Conservation (phyloP, 805 yeast genomes). For the Nematodospora valgi region DNA sequence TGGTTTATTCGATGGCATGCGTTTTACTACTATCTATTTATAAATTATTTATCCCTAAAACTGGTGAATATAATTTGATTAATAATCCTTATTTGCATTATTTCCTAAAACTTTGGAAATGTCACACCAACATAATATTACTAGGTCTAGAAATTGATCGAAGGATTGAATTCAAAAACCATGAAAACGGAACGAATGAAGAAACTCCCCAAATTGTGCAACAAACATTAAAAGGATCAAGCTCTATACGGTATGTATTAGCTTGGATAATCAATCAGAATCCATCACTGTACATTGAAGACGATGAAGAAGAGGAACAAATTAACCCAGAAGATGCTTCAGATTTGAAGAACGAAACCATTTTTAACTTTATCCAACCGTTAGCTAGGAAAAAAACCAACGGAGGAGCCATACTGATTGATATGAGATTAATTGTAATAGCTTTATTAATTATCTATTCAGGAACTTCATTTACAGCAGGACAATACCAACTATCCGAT, state of each 20-base stretch:
- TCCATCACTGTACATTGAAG: constrained; percentile 16
- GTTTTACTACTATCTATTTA: constrained; percentile 29
- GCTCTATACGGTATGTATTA: constrained; percentile 58
- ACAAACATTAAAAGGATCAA: constrained; percentile 51
- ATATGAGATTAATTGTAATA: constrained; percentile 55
- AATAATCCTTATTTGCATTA: constrained; percentile 61
- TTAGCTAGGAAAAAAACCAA: constrained; percentile 55
- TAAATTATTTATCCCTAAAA: constrained; percentile 26
- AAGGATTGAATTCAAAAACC: constrained; percentile 28
- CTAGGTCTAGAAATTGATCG: constrained; percentile 55
- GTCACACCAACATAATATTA: constrained; percentile 55
- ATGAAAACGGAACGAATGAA: constrained; percentile 19
- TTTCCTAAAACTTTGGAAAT: constrained; percentile 63
- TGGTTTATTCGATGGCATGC: constrained; percentile 29
- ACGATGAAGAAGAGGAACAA: constrained; percentile 6
- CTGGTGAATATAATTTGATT: constrained; percentile 33
- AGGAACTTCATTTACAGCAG: constrained; percentile 14
- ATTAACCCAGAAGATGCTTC: constrained; percentile 26
- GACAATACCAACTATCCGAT: constrained; percentile 4
- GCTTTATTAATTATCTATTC: constrained; percentile 39
- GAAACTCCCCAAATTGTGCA: constrained; percentile 33
- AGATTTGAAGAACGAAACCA: constrained; percentile 58
- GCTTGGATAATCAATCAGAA: constrained; percentile 54
- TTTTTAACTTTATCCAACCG: constrained; percentile 62
- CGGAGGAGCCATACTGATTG: constrained; percentile 57